Conservation (phyloP, 441 rosid genomes). For the Pelargonium citronellum region DNA sequence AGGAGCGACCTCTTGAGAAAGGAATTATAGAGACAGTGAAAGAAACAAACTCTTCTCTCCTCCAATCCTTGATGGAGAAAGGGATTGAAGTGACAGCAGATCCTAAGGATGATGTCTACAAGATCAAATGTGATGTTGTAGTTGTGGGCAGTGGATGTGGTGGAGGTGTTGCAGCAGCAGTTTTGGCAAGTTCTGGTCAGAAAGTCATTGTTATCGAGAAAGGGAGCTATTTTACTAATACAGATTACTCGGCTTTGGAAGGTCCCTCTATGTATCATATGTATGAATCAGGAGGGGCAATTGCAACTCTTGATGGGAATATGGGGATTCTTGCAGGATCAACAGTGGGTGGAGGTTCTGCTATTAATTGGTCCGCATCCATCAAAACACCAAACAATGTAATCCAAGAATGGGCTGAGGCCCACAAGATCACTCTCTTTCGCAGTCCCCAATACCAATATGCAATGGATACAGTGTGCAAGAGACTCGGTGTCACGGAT, state of each 20-base stretch:
- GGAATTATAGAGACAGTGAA: conserved; percentile 59
- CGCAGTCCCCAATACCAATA: conserved; percentile 40
- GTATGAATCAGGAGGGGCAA: conserved; percentile 7
- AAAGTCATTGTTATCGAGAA: conserved; percentile 81
- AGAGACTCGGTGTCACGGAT: conserved; percentile 67
- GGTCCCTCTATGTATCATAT: conserved; percentile 41
- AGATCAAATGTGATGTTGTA: conserved; percentile 65
- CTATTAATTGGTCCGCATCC: conserved; percentile 17
- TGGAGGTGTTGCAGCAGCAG: conserved; percentile 86
- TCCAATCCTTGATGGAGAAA: conserved; percentile 44
- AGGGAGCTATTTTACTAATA: conserved; percentile 56
- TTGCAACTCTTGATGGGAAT: conserved; percentile 14
- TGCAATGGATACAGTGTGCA: conserved; percentile 65
- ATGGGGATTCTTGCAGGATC: conserved; percentile 16
- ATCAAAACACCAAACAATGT: conserved; percentile 15
- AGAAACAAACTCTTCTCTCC: conserved; percentile 43
- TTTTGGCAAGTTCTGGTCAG: conserved; percentile 62
- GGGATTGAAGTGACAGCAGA: conserved; percentile 46
- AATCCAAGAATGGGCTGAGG: conserved; percentile 68
- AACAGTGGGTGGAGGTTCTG: conserved; percentile 15
- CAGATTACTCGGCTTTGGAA: conserved; percentile 58
- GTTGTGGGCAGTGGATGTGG: conserved; percentile 89
- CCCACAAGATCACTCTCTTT: conserved; percentile 39
- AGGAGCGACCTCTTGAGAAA: conserved; percentile 30
- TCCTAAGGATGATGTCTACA: conserved; percentile 23